Percentiles rank a stretch among this genome's conserved stretches.
phyloP scores from a whole-genome alignment of 192 early-diverging fungal species.

The Coemansia sp. region DNA sequence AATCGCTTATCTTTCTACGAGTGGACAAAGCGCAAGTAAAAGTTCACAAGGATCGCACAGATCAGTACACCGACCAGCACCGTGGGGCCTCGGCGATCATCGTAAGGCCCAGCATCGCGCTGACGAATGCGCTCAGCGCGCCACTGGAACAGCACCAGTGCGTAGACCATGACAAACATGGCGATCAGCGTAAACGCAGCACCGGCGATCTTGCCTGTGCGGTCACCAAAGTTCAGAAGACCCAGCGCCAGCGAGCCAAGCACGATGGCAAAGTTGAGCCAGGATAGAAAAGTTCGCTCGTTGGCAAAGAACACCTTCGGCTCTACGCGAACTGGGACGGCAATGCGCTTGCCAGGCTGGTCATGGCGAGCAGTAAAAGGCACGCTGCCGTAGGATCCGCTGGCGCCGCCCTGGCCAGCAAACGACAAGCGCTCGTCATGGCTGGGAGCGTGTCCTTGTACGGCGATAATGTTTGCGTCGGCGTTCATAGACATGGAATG shows the following conservation, averaged over 20 bases:
- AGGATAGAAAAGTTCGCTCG: conserved; percentile 89
- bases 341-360: conserved; percentile 63
- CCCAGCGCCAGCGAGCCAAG: conserved; percentile 77
- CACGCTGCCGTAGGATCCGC: conserved; percentile 39
- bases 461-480: conserved; percentile 51
- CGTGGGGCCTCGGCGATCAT: conserved; percentile 74
- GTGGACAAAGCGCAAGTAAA: conserved; percentile 60
- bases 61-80: conserved; percentile 70
- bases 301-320: conserved; percentile 96
- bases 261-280: conserved; percentile 82
- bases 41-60: conserved; percentile 70
- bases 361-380: conserved; percentile 29
- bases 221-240: conserved; percentile 82
- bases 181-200: conserved; percentile 70
- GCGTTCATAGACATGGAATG: conserved; percentile 31
- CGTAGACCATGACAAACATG: conserved; percentile 79
- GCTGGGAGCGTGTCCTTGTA: conserved; percentile 38
- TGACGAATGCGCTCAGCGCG: conserved; percentile 69
- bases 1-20: background rate
- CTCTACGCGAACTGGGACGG: conserved; percentile 73
- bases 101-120: conserved; percentile 71
- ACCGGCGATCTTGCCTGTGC: conserved; percentile 67
- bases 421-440: conserved; percentile 11
- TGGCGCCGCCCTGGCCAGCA: background rate
- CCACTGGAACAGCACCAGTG: conserved; percentile 74